Evolutionary conservation across 148 eudicot species (phyloP).

Genomic region (Chenopodium album): DNA sequence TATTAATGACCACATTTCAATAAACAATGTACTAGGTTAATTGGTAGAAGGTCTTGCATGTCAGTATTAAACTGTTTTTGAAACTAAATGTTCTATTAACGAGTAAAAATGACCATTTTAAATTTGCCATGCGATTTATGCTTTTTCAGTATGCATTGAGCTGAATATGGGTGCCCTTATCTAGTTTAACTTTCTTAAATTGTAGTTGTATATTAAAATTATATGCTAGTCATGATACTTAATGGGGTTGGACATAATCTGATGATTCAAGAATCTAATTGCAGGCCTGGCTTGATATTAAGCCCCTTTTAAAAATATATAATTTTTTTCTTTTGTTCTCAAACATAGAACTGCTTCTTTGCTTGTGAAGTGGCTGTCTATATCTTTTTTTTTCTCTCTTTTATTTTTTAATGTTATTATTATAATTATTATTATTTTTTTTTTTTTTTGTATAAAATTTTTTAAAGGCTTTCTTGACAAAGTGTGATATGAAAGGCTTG

Average conservation of each 20-base stretch:
- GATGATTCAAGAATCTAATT: background rate
- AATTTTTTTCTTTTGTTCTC: too few species aligned
- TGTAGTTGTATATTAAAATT: background rate
- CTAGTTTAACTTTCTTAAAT: background rate
- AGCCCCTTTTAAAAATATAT: background rate
- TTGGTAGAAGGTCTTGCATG: too few species aligned
- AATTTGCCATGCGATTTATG: background rate
- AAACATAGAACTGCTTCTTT: conserved; percentile 1
- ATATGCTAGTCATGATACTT: background rate
- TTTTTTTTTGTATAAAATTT: background rate
- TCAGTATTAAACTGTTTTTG: background rate
- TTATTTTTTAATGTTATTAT: background rate
- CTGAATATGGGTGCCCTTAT: background rate
- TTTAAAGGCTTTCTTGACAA: background rate
- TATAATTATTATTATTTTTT: too few species aligned
- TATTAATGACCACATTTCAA: background rate
- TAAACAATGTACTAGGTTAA: too few species aligned
- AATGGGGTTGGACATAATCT: background rate
- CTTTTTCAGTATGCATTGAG: background rate
- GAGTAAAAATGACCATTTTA: background rate
- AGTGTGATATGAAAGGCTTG: background rate
- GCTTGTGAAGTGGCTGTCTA: background rate
- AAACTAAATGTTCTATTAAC: background rate
- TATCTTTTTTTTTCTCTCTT: background rate
- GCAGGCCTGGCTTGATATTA: background rate